Base-by-base conservation (phyloP, 2,329 filamentous ascomycete genomes). In the Plenodomus lindquistii region DNA sequence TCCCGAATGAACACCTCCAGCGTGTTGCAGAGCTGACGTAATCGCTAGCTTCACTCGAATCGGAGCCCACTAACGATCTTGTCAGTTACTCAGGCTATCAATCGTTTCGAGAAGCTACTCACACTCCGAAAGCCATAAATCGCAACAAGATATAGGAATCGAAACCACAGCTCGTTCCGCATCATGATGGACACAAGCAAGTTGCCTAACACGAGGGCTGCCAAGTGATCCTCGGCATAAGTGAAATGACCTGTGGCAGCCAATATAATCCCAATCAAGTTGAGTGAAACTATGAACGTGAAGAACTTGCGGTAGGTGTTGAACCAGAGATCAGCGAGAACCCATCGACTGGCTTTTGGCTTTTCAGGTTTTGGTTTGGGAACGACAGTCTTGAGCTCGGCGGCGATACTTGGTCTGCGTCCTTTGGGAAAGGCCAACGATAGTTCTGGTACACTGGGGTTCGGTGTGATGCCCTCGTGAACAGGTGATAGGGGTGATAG, bases 271-370 rank as follows among this genome's bases (percentile, higher is more conserved):
- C 65, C 66, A 37, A 55, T 49, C 27, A 67, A 35, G 46, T 71
- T 71, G 21, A 70, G 54, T 16, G 62, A 39, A 4, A 60, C 60
- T 19, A 71, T 62, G 21, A 70, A 62, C 1, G 59, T 66, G 51
- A 71, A 71, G 50, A 71, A 67, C 41, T 67, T 69, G 20, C 67
- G 61, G 46, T 71, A 71, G 2, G 63, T 67, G 50, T 71, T 70
- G 59, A 68, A 70, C 67, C 67, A 71, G 21, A 71, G 55, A 10
- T 63, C 54, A 35, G 67, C 59, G 5, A 66, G 40, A 22, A 71
- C 54, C 66, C 66, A 66, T 43, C 63, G 57, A 42, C 61, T 63
- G 34, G 66, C 55, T 16, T 59, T 63, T 16, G 55, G 50, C 40
- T 64, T 63, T 10, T 37, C 34, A 31, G 60, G 56, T 37, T 51